Evolutionary conservation across 2,329 filamentous ascomycete genomes (phyloP).

Genomic region (Ophioceras dolichostomum): DNA sequence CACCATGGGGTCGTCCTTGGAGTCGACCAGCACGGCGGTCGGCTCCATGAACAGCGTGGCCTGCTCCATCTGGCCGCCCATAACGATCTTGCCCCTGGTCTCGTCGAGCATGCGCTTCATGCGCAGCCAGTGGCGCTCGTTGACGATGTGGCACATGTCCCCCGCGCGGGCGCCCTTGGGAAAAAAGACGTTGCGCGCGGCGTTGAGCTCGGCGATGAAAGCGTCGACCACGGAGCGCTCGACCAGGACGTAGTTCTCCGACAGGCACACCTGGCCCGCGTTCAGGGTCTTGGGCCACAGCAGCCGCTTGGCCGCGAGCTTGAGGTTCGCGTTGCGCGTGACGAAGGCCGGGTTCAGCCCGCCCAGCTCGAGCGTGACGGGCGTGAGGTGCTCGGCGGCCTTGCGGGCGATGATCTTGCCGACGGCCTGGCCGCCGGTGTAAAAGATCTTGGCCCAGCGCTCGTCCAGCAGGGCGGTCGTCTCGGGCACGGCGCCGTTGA

Average conservation of each 20-base stretch:
- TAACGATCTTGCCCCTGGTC: constrained; percentile 69
- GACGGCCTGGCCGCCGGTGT: constrained; percentile 70
- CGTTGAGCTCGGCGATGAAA: constrained; percentile 65
- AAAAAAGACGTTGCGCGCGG: constrained; percentile 64
- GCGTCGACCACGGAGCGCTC: constrained; percentile 59
- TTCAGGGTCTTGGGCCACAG: constrained; percentile 84
- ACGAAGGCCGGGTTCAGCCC: constrained; percentile 87
- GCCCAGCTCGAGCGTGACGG: constrained; percentile 79
- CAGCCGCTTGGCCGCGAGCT: constrained; percentile 70
- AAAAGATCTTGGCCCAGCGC: constrained; percentile 98
- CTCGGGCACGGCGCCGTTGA: constrained; percentile 75
- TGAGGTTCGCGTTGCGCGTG: constrained; percentile 68
- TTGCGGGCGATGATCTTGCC: constrained; percentile 84
- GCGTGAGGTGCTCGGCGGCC: constrained; percentile 79
- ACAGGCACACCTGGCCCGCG: constrained; percentile 83
- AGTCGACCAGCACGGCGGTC: constrained; percentile 77
- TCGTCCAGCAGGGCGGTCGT: constrained; percentile 71
- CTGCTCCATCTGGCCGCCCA: constrained; percentile 77
- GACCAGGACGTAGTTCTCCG: constrained; percentile 83
- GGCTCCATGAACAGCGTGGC: constrained; percentile 76
- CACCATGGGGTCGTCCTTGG: constrained; percentile 64
- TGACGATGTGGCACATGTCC: constrained; percentile 73
- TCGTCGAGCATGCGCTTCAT: constrained; percentile 87
- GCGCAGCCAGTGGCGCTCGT: constrained; percentile 64
- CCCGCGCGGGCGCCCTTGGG: constrained; percentile 71